phyloP scores from a whole-genome alignment of 2,329 filamentous ascomycete genomes.

The Pyrenochaeta sp. region DNA sequence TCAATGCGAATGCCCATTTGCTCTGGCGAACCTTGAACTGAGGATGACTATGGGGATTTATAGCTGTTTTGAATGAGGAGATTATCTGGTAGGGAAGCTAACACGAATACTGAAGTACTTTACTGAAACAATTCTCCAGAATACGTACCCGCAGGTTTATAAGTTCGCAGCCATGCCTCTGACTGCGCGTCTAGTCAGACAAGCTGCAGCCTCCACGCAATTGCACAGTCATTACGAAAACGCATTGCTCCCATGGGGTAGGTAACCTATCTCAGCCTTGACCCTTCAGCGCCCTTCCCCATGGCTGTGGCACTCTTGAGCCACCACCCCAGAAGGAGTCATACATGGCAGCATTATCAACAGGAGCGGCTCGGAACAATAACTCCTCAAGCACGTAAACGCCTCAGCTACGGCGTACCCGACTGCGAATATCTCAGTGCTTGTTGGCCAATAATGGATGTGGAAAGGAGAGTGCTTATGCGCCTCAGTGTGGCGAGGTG shows the following conservation, averaged over 20 bases:
- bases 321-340: not conserved
- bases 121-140: too few species aligned
- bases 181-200: constrained; percentile 2
- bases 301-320: not conserved
- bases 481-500: not conserved
- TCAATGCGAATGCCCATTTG: constrained; percentile 15
- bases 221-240: not conserved
- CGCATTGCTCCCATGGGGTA: not conserved
- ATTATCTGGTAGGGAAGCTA: too few species aligned
- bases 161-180: constrained; percentile 2
- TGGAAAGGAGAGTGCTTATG: too few species aligned
- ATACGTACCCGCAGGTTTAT: not conserved
- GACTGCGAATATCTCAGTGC: not conserved
- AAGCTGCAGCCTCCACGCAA: not conserved
- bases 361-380: not conserved
- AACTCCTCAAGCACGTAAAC: not conserved
- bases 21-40: constrained; percentile 20
- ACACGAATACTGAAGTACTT: too few species aligned
- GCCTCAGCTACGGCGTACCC: constrained; percentile 1
- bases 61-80: too few species aligned
- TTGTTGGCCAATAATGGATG: not conserved
- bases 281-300: too few species aligned
- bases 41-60: constrained; percentile 2
- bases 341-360: not conserved
- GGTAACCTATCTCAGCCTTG: too few species aligned